Evolutionary conservation across 768 basidiomycete species (phyloP).

Genomic region (Pisolithus orientalis): DNA sequence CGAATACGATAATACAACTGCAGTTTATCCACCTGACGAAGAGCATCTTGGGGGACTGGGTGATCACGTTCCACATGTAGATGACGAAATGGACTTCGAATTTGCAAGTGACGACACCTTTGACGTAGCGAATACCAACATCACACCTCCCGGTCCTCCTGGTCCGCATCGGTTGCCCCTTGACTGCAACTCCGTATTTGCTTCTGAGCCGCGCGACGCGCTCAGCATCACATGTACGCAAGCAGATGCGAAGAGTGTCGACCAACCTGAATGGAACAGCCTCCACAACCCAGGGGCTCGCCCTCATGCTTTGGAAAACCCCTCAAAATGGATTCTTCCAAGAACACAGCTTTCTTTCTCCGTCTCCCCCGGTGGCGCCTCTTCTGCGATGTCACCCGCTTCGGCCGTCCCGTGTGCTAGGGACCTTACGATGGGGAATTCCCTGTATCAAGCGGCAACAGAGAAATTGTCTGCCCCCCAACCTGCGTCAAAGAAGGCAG

Average conservation of each 20-base stretch:
- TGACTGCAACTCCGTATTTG: not conserved
- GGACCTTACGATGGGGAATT: too few relatives aligned
- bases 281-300: conserved; percentile 3
- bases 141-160: not conserved
- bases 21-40: not conserved
- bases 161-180: not conserved
- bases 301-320: conserved; percentile 2
- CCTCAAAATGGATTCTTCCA: conserved; percentile 14
- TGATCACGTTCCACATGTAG: conserved; percentile 5
- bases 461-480: not conserved
- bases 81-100: conserved; percentile 10
- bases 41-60: not conserved
- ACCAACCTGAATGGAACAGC: conserved; percentile 9
- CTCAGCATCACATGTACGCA: conserved; percentile 9
- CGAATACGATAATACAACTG: not conserved
- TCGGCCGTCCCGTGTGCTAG: not conserved
- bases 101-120: conserved; percentile 19
- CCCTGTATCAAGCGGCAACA: conserved; percentile 13
- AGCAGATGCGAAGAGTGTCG: conserved; percentile 3
- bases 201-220: not conserved
- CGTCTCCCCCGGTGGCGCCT: not conserved
- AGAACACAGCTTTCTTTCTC: conserved; percentile 18
- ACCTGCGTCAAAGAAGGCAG: conserved; percentile 10
- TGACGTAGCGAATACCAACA: not conserved
- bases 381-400: not conserved